These are phyloP conservation scores for Colletotrichum godetiae DNA, from an alignment of 2,329 filamentous ascomycete species.

Conservation along the genomic window DNA sequence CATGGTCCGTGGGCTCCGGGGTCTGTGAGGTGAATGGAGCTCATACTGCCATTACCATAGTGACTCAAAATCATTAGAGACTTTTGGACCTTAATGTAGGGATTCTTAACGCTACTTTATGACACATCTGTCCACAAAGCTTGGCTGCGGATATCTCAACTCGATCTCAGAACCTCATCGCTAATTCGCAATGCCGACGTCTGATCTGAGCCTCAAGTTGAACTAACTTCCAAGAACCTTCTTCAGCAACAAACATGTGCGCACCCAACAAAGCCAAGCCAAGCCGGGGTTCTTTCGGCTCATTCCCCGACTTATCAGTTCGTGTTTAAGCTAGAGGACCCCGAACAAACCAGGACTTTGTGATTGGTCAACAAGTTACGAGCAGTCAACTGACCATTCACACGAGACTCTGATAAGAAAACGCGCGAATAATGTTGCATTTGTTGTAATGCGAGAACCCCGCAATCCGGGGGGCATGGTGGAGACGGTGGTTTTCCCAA, in stretches of 20 bases:
- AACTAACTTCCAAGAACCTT: no score
- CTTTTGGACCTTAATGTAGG: not conserved
- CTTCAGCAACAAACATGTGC: not conserved
- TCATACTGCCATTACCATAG: not conserved
- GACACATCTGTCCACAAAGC: not conserved
- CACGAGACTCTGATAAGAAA: not conserved
- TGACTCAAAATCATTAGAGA: not conserved
- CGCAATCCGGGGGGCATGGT: constrained; percentile 2
- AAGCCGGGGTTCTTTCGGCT: not conserved
- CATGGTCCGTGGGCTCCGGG: no score
- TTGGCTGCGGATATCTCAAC: not conserved
- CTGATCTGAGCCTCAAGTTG: not conserved
- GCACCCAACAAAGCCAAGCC: not conserved
- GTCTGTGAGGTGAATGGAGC: not conserved
- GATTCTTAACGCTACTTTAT: not conserved
- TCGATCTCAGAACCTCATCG: not conserved
- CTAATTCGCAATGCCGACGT: not conserved
- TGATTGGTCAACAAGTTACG: constrained; percentile 3
- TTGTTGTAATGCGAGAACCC: constrained; percentile 1
- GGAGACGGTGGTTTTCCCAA: not conserved
- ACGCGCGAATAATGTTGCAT: constrained; percentile 7
- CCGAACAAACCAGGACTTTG: not conserved
- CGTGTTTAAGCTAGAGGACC: not conserved
- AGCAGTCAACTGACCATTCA: not conserved
- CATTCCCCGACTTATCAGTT: not conserved